These are phyloP conservation scores for Secale cereale DNA, from an alignment of 176 grass and related monocot genomes.

Conservation along the genomic window DNA sequence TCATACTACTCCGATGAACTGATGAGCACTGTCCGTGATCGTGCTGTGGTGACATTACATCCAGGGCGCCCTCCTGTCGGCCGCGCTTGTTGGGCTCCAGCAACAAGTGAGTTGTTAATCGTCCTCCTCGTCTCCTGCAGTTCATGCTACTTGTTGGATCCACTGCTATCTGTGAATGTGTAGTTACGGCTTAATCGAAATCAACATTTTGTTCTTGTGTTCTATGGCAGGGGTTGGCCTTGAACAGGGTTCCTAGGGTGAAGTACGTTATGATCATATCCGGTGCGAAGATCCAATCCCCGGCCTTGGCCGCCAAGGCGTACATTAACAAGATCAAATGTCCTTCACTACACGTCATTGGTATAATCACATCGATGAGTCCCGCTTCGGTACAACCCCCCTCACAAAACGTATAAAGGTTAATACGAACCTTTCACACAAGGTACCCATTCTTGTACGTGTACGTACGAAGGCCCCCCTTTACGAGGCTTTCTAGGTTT, in stretches of 20 bases:
- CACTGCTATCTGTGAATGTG: too few species aligned
- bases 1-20: background rate
- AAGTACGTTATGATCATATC: constrained; percentile 64
- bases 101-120: constrained; percentile 27
- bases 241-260: constrained; percentile 62
- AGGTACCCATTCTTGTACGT: too few species aligned
- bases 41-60: background rate
- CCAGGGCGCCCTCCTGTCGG: background rate
- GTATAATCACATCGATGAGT: too few species aligned
- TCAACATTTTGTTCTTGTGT: background rate
- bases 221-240: constrained; percentile 54
- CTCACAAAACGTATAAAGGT: too few species aligned
- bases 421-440: too few species aligned
- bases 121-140: background rate
- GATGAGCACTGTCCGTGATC: background rate
- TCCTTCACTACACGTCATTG: constrained; percentile 74
- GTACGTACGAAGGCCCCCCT: too few species aligned
- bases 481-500: too few species aligned
- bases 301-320: constrained; percentile 47
- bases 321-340: constrained; percentile 55
- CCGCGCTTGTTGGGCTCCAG: constrained; percentile 68
- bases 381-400: too few species aligned
- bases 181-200: too few species aligned
- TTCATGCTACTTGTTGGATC: background rate
- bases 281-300: constrained; percentile 55